Evolutionary conservation across 257 asterid genomes (phyloP).

Genomic region (Apocynum venetum): DNA sequence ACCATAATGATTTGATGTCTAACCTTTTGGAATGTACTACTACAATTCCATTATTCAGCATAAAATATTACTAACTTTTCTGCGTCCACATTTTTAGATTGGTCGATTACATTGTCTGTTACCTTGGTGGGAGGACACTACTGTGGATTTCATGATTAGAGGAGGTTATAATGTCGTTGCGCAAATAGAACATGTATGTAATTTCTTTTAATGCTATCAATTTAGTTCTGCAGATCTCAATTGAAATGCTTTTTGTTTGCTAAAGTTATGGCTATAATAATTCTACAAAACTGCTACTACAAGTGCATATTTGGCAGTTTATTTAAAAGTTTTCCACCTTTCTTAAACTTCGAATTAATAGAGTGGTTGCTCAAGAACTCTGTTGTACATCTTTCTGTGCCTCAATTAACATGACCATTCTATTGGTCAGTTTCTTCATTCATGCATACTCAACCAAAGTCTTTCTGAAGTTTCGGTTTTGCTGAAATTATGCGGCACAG

Average conservation of each 20-base stretch:
- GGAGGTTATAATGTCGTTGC: conserved; percentile 77
- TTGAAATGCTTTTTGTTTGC: not conserved
- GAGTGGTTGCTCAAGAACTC: not conserved
- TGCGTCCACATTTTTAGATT: conserved; percentile 38
- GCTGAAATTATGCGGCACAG: conserved; percentile 31
- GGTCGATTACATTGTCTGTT: conserved; percentile 80
- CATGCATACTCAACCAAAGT: not conserved
- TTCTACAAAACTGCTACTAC: not conserved
- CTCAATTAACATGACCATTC: not conserved
- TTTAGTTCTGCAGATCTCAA: not conserved
- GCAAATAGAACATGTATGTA: conserved; percentile 47
- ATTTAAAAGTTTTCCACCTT: not conserved
- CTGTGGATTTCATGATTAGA: conserved; percentile 81
- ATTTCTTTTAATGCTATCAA: not conserved
- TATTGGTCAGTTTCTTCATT: not conserved
- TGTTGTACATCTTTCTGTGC: not conserved
- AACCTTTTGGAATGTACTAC: not conserved
- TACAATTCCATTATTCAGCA: not conserved
- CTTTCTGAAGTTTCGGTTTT: not conserved
- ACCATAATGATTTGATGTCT: not conserved
- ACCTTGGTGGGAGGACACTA: conserved; percentile 97
- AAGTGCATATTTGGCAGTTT: not conserved
- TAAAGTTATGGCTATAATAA: not conserved
- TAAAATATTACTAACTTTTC: conserved; percentile 4
- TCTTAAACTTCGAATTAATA: not conserved